A percentile compares a stretch with the other conserved stretches of the same genome.
Evolutionary conservation across 2,329 filamentous ascomycete genomes (phyloP).

Genomic region (Zasmidium angulare): DNA sequence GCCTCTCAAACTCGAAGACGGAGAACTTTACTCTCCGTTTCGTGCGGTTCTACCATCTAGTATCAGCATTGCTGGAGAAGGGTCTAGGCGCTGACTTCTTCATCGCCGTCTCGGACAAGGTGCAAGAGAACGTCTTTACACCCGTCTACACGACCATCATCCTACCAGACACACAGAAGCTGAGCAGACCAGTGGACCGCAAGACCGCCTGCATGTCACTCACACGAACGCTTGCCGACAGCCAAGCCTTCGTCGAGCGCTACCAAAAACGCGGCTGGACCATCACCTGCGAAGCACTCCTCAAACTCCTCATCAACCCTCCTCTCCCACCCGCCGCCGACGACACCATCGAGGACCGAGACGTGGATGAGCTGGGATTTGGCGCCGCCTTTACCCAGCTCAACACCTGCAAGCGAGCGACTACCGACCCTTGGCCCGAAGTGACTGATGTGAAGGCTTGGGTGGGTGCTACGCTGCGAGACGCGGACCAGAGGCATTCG

Average conservation of each 20-base stretch:
- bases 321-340: constrained; percentile 67
- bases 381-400: constrained; percentile 91
- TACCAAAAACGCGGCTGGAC: constrained; percentile 79
- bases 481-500: constrained; percentile 70
- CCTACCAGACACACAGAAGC: constrained; percentile 82
- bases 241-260: constrained; percentile 74
- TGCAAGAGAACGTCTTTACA: constrained; percentile 77
- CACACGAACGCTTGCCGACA: constrained; percentile 87
- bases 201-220: constrained; percentile 92
- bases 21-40: constrained; percentile 86
- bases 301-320: constrained; percentile 86
- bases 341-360: constrained; percentile 79
- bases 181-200: constrained; percentile 82
- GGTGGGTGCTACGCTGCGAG: constrained; percentile 78
- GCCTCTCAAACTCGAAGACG: constrained; percentile 69
- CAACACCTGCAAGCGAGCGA: constrained; percentile 78
- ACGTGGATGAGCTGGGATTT: constrained; percentile 93
- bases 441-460: constrained; percentile 75
- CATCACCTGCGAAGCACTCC: constrained; percentile 82
- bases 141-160: constrained; percentile 85
- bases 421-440: constrained; percentile 81
- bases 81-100: constrained; percentile 94
- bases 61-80: constrained; percentile 74
- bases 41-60: constrained; percentile 89
- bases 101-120: constrained; percentile 75